Evolutionary conservation across 2,329 filamentous ascomycete genomes (phyloP).

Genomic region (Pestalotiopsis sp.): DNA sequence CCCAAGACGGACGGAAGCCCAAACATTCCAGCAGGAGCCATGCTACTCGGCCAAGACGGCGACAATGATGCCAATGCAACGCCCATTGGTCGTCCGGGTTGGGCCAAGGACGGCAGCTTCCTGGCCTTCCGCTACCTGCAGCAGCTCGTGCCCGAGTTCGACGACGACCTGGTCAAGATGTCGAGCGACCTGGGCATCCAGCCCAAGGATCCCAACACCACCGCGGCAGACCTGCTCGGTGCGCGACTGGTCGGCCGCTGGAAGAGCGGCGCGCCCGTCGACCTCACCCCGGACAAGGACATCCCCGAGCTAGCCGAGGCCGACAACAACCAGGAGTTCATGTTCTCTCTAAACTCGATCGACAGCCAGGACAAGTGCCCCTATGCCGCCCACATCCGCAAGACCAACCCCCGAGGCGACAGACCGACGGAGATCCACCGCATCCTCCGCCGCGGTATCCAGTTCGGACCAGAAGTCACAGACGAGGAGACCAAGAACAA

Average conservation of each 20-base stretch:
- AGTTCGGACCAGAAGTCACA: conserved; percentile 39
- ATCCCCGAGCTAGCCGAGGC: conserved; percentile 23
- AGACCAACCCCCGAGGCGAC: conserved; percentile 44
- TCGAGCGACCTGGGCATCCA: conserved; percentile 24
- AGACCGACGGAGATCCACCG: conserved; percentile 23
- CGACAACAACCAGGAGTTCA: conserved; percentile 37
- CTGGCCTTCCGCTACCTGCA: conserved; percentile 43
- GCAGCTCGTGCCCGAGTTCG: conserved; percentile 45
- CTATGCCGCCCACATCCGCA: conserved; percentile 46
- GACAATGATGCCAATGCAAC: conserved; percentile 22
- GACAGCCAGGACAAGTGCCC: conserved; percentile 38
- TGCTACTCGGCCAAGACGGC: conserved; percentile 36
- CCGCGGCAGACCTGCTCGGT: conserved; percentile 33
- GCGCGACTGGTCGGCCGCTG: conserved; percentile 44
- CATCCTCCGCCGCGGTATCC: conserved; percentile 45
- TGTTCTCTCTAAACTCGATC: conserved; percentile 25
- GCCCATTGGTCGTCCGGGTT: conserved; percentile 27
- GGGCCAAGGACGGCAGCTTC: conserved; percentile 45
- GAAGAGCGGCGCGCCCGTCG: conserved; percentile 35
- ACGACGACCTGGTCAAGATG: conserved; percentile 37
- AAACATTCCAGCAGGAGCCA: conserved; percentile 25
- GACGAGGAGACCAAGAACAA: conserved; percentile 28
- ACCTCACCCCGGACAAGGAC: conserved; percentile 29
- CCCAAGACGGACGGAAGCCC: conserved; percentile 23
- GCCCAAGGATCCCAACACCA: conserved; percentile 14